Evolutionary conservation across 108 stramenopile species (phyloP), one percentile per base, ranked within the genome.

Genomic region (Cyclotella kingstonii): DNA sequence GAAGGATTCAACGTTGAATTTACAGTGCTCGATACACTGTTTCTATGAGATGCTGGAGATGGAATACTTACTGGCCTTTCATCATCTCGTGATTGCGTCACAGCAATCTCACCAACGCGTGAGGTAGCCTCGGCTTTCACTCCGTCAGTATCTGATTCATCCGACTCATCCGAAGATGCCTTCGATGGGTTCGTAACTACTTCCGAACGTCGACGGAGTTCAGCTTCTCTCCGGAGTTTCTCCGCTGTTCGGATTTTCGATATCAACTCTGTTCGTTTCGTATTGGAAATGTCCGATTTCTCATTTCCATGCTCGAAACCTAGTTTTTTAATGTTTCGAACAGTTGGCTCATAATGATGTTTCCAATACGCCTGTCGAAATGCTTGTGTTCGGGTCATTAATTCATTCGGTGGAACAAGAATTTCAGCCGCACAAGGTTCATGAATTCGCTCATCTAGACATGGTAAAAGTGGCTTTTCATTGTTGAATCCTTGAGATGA

Each of bases 321-420:
- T 25, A 54, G 43, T 36, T 61, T 61, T 15, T 70, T 52, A 17
- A 61, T 55, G 1, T 14, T 34, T 18, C 42, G 49, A 5, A 46
- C 29, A 28, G 60, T 61, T 12, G 69, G 69, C 38, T 61, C 28
- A 35, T 35, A 58, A 26, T 70, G 69, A 35, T 70, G 31, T 23
- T 51, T 28, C 69, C 60, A 70, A 46, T 70, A 70, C 18, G 69
- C 69, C 7, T 52, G 57, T 35, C 60, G 59, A 53, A 70, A 61
- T 27, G 69, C 60, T 35, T 54, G 34, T 11, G 69, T 47, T 30
- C 60, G 42, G 19, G 69, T 70, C 69, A 47, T 60, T 12, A 70
- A 34, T 28, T 61, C 69, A 30, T 53, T 39, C 4, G 60, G 60
- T 1, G 68, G 68, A 2, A 46, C 25, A 1, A 70, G 31, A 4